A percentile compares a stretch with the other conserved stretches of the same genome.
These are phyloP conservation scores for Aspergillus sp. DNA, from an alignment of 2,329 filamentous ascomycete species.

Conservation along the genomic window DNA sequence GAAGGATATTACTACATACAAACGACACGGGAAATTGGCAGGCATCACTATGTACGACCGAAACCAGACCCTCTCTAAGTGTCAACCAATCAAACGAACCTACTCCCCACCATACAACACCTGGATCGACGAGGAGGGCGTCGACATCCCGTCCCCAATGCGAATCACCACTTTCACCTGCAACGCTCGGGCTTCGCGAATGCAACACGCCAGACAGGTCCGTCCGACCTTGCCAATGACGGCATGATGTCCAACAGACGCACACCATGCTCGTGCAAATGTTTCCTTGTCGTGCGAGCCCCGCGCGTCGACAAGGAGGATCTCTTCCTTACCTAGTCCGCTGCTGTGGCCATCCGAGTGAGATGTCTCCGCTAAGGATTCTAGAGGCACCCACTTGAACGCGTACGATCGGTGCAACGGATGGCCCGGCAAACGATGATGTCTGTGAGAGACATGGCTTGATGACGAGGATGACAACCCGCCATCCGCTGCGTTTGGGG, in stretches of 20 bases:
- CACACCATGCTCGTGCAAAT: conserved; percentile 48
- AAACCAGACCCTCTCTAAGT: background rate
- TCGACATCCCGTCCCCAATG: conserved; percentile 29
- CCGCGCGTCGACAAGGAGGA: conserved; percentile 41
- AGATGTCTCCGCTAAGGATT: conserved; percentile 20
- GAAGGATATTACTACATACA: background rate
- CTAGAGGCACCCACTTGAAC: conserved; percentile 36
- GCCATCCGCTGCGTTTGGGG: background rate
- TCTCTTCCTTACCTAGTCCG: conserved; percentile 20
- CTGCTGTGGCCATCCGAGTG: background rate
- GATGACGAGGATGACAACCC: conserved; percentile 8
- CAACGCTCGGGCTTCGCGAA: conserved; percentile 45
- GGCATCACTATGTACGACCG: background rate
- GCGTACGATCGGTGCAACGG: conserved; percentile 39
- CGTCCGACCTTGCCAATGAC: conserved; percentile 44
- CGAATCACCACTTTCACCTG: conserved; percentile 43
- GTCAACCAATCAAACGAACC: background rate
- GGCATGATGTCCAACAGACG: conserved; percentile 44
- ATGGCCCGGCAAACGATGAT: conserved; percentile 40
- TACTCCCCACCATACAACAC: conserved; percentile 4
- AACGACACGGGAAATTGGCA: background rate
- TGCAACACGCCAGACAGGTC: conserved; percentile 44
- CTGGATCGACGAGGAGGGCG: conserved; percentile 6
- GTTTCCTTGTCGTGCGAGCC: conserved; percentile 39
- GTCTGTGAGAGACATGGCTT: conserved; percentile 9